Conservation (phyloP, 2,329 filamentous ascomycete genomes). For the Aspergillus chevalieri region DNA sequence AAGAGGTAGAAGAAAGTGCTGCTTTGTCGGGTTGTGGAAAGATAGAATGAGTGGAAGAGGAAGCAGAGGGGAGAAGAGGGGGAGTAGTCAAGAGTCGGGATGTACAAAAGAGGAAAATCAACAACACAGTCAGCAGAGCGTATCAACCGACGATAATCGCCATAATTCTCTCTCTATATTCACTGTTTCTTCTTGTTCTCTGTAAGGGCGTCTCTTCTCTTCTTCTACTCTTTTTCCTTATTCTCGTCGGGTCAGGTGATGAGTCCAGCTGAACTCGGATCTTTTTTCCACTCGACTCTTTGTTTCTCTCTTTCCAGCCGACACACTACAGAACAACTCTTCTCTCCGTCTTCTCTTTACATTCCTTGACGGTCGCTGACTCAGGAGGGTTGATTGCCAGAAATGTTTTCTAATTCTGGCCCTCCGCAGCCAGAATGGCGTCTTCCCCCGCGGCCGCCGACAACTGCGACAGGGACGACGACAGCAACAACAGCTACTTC, state of each 20-base stretch:
- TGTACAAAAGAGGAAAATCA: too few relatives aligned
- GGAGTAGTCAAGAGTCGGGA: too few relatives aligned
- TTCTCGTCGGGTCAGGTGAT: background rate
- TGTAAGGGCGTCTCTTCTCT: background rate
- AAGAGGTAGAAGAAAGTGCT: too few relatives aligned
- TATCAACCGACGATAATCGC: background rate
- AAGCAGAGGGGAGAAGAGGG: too few relatives aligned
- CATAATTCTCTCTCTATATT: background rate
- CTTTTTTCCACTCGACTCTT: background rate
- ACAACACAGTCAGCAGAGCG: too few relatives aligned
- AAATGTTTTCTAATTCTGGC: slow-evolving; percentile 28
- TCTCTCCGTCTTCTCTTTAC: background rate
- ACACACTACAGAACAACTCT: background rate
- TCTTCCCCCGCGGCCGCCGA: slow-evolving; percentile 11
- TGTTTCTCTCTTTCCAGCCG: slow-evolving; percentile 2
- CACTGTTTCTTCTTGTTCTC: background rate
- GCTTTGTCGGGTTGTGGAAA: too few relatives aligned
- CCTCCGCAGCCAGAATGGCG: slow-evolving; percentile 37
- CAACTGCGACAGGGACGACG: slow-evolving; percentile 12
- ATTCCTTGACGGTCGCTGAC: background rate
- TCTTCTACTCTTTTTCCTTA: background rate
- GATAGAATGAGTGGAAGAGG: too few relatives aligned
- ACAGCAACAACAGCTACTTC: slow-evolving; percentile 10
- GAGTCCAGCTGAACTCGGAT: background rate
- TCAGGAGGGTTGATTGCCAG: slow-evolving; percentile 3